Base-by-base conservation (phyloP, 23 red algal genomes). In the Gracilaria domingensis region DNA sequence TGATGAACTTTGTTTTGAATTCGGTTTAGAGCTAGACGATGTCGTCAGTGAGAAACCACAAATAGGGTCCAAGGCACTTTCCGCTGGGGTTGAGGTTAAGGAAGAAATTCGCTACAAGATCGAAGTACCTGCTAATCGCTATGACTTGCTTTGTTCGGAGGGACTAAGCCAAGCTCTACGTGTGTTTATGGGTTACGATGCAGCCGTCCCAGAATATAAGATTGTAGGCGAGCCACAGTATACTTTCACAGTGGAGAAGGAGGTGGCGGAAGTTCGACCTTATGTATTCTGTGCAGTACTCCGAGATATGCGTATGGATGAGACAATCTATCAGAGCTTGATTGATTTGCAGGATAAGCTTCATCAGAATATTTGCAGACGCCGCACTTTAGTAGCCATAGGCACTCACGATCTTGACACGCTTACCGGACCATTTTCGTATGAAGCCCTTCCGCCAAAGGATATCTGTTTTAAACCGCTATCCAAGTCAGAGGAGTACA, bases 321-420 rank as follows among this genome's bases (percentile, higher is more conserved):
- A 85, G 16, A 47, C 69, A 40, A 65, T 85, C 26, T 99, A 99
- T 85, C 94, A 96, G 76, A 93, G 79, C 67, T 49, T 99, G n/a
- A 99, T 99, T 42, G 94, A 99, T 21, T 53, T 96, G 25, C 97
- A 99, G 73, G 97, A 99, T 23, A 95, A 99, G 82, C 91, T 99
- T 29, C 97, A 99, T 76, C 94, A 96, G 45, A 99, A 96, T 75
- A 86, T 99, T 70, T 95, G 97, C 74, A 57, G 97, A 55, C 90
- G 93, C 9, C 93, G 97, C 13, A 94, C 97, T 17, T 80, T 99
- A 1, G 97, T 99, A 12, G 94, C 97, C 32, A 99, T 99, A 55
- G 97, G 97, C 13, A 96, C 95, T n/a, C 97, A 99, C 70, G 97
- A 99, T 36, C 79, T 96, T 16, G 97, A 99, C 70, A 95, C 89